Percentiles rank a stretch among this genome's conserved stretches.
Evolutionary conservation across 2,329 filamentous ascomycete genomes (phyloP).

Genomic region (Xylariaceae sp.): DNA sequence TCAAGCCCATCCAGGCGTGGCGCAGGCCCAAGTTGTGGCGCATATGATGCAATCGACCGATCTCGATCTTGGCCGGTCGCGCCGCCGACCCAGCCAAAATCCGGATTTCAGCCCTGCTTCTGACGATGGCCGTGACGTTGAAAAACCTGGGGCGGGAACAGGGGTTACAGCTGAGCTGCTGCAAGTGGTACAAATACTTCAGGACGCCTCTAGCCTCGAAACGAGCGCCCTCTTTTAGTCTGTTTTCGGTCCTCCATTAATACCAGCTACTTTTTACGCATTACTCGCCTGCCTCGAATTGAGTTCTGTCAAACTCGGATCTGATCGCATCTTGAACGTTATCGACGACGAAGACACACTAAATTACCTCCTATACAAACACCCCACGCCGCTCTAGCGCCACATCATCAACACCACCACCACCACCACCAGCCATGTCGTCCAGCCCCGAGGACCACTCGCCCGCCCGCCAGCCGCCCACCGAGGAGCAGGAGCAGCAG

Average conservation of each 20-base stretch:
- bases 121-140: slow-evolving; percentile 11
- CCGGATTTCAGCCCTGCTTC: slow-evolving; percentile 8
- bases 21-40: no score
- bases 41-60: slow-evolving; percentile 12
- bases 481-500: slow-evolving; percentile 4
- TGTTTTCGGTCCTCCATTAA: not conserved
- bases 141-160: slow-evolving; percentile 1
- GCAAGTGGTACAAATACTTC: not conserved
- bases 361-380: not conserved
- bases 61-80: no score
- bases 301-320: no score
- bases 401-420: not conserved
- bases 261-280: not conserved
- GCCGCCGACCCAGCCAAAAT: slow-evolving; percentile 7
- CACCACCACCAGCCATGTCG: slow-evolving; percentile 7
- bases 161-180: not conserved
- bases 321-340: not conserved
- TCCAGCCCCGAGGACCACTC: slow-evolving; percentile 12
- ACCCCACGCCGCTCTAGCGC: not conserved
- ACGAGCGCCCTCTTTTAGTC: not conserved
- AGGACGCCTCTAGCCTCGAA: not conserved
- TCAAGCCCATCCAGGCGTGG: no score
- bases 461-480: slow-evolving; percentile 7
- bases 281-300: no score
- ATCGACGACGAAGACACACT: not conserved